A percentile compares a stretch with the other conserved stretches of the same genome.
phyloP scores from a whole-genome alignment of 805 yeast genomes.

The Schwanniomyces yamadae region DNA sequence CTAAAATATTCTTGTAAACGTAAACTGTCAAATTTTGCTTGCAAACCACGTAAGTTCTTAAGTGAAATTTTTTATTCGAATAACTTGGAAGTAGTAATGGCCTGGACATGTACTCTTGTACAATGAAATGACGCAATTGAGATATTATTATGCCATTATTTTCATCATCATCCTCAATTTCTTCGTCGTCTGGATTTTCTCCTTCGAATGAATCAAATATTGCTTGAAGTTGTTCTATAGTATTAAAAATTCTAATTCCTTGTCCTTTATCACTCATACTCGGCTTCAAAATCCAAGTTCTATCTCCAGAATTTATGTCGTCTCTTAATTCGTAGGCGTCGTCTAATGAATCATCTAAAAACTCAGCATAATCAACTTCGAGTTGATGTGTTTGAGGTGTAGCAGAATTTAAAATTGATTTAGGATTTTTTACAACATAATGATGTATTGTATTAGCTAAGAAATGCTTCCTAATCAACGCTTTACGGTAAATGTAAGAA shows the following conservation, averaged over 20 bases:
- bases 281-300: conserved; percentile 89
- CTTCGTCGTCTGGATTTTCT: conserved; percentile 61
- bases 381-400: conserved; percentile 76
- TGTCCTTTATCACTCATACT: conserved; percentile 97
- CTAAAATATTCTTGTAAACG: conserved; percentile 77
- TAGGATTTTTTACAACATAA: conserved; percentile 72
- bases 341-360: conserved; percentile 88
- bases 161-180: conserved; percentile 37
- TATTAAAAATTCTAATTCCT: conserved; percentile 81
- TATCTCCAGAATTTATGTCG: conserved; percentile 61
- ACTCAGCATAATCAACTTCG: conserved; percentile 94
- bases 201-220: conserved; percentile 87
- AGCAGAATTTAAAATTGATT: conserved; percentile 55
- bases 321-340: conserved; percentile 87
- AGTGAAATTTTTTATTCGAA: conserved; percentile 77
- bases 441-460: conserved; percentile 80
- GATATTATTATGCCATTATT: conserved; percentile 75
- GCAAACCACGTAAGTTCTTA: conserved; percentile 79
- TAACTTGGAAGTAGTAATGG: conserved; percentile 69
- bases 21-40: conserved; percentile 72
- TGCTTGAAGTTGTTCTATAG: conserved; percentile 74
- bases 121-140: conserved; percentile 85
- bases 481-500: conserved; percentile 86
- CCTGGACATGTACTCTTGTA: conserved; percentile 71
- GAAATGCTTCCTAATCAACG: conserved; percentile 86